Percentiles rank a stretch among this genome's conserved stretches.
Evolutionary conservation across 768 basidiomycete species (phyloP).

Genomic region (Rhodotorula paludigena): DNA sequence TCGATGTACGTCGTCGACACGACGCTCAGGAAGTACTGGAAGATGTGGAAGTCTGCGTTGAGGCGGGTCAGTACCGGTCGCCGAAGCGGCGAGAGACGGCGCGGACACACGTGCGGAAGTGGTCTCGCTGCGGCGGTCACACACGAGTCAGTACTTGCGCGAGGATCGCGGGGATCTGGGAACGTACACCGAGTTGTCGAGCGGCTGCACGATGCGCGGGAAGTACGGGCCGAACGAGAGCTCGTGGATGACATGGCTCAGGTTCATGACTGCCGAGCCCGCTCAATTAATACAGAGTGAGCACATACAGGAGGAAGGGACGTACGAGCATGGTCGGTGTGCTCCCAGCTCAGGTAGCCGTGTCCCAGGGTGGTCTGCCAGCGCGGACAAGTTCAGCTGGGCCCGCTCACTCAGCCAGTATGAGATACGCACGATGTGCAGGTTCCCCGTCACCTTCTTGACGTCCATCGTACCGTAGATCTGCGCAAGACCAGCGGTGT

Average conservation of each 20-base stretch:
- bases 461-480: constrained; percentile 75
- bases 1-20: constrained; percentile 83
- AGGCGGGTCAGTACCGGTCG: neutral
- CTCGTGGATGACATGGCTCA: constrained; percentile 92
- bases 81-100: neutral
- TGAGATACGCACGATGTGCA: constrained; percentile 59
- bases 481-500: neutral
- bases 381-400: neutral
- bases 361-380: constrained; percentile 76
- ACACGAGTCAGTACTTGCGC: accelerated
- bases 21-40: constrained; percentile 91
- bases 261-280: constrained; percentile 88
- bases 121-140: constrained; percentile 28
- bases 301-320: constrained; percentile 21
- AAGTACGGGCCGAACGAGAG: constrained; percentile 96
- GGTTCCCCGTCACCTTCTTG: constrained; percentile 87
- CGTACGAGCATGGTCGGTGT: constrained; percentile 80
- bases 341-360: constrained; percentile 79
- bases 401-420: neutral
- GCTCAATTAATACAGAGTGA: too few relatives aligned
- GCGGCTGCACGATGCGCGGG: constrained; percentile 88
- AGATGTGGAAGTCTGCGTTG: constrained; percentile 45
- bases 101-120: constrained; percentile 30
- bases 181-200: constrained; percentile 79
- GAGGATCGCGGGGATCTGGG: constrained; percentile 34